Conservation (phyloP, 176 grass and related monocot genomes). For the Aegilops speltoides region DNA sequence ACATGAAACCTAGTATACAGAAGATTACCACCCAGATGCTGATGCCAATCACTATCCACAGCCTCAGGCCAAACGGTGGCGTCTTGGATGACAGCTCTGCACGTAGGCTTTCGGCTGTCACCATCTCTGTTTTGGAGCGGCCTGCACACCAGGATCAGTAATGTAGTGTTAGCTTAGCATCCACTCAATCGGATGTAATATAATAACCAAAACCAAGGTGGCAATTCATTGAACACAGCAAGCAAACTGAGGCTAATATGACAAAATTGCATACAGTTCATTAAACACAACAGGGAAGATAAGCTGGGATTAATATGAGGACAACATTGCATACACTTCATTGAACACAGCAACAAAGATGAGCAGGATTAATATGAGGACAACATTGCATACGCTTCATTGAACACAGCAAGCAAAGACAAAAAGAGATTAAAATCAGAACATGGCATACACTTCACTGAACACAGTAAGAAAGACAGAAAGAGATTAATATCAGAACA, state of each 20-base stretch:
- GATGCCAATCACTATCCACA: slow-evolving; percentile 37
- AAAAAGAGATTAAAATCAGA: neutral
- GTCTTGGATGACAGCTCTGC: slow-evolving; percentile 21
- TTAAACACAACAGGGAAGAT: neutral
- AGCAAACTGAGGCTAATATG: neutral
- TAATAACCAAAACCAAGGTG: neutral
- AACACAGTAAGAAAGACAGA: too few species aligned
- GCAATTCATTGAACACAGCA: slow-evolving; percentile 2
- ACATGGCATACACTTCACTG: neutral
- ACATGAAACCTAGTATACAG: slow-evolving; percentile 27
- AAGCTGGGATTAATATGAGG: neutral
- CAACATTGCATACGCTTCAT: too few species aligned
- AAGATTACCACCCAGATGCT: slow-evolving; percentile 33
- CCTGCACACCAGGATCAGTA: neutral
- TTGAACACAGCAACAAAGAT: neutral
- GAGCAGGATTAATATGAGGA: neutral
- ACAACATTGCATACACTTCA: neutral
- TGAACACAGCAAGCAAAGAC: neutral
- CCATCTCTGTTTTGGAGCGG: neutral
- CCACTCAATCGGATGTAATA: neutral
- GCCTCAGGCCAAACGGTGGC: slow-evolving; percentile 23
- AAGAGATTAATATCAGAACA: neutral
- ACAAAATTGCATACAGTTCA: neutral
- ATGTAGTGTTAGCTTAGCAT: neutral
- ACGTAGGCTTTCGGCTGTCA: neutral